phyloP scores from a whole-genome alignment of 2,329 filamentous ascomycete genomes.

The Periconia macrospinosa region DNA sequence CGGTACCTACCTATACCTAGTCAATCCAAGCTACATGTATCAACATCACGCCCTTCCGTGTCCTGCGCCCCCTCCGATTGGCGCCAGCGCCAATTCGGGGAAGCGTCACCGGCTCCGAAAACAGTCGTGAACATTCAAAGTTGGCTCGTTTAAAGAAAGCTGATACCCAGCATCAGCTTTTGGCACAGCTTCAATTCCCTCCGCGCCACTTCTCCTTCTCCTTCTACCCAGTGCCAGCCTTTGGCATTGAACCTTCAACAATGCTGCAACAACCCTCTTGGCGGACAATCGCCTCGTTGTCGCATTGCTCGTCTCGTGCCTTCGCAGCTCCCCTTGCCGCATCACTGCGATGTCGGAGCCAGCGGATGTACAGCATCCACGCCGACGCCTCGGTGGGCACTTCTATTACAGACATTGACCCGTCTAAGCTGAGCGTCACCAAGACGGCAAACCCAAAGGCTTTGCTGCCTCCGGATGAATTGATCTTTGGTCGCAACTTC shows the following conservation, averaged over 20 bases:
- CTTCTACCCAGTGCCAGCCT: slow-evolving; percentile 4
- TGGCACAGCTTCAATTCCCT: slow-evolving; percentile 10
- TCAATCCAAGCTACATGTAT: neutral
- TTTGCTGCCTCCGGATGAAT: slow-evolving; percentile 72
- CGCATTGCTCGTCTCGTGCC: slow-evolving; percentile 29
- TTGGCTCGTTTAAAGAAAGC: slow-evolving; percentile 28
- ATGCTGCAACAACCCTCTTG: slow-evolving; percentile 43
- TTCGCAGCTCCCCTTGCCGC: slow-evolving; percentile 39
- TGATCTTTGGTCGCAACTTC: slow-evolving; percentile 89
- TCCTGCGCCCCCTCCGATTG: slow-evolving; percentile 15
- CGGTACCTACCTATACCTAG: too few species aligned
- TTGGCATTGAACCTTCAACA: slow-evolving; percentile 16
- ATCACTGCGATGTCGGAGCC: slow-evolving; percentile 49
- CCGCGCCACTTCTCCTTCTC: slow-evolving; percentile 14
- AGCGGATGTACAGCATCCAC: slow-evolving; percentile 52
- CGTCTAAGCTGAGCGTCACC: slow-evolving; percentile 73
- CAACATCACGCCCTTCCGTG: neutral
- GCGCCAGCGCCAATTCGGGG: slow-evolving; percentile 11
- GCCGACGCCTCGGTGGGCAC: slow-evolving; percentile 51
- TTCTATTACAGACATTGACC: slow-evolving; percentile 70
- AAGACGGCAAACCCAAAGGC: slow-evolving; percentile 76
- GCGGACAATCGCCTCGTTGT: slow-evolving; percentile 36
- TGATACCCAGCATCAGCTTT: slow-evolving; percentile 10
- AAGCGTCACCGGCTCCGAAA: slow-evolving; percentile 4
- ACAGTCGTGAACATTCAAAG: slow-evolving; percentile 22